Base-by-base conservation (phyloP, 768 basidiomycete genomes). In the Floccularia luteovirens region DNA sequence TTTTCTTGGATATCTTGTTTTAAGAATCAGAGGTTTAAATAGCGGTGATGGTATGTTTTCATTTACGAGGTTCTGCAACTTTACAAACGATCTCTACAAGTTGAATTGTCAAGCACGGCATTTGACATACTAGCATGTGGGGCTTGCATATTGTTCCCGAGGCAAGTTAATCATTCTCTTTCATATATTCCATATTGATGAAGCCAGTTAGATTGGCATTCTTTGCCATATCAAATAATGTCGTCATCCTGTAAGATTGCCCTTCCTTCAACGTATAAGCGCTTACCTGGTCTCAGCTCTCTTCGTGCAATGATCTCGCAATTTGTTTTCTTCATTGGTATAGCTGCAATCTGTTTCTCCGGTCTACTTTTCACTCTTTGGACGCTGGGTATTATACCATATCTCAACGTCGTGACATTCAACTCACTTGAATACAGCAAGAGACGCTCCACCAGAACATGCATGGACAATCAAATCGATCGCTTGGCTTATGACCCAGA, bases 61-160 rank as follows among this genome's bases (percentile, higher is more conserved):
- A 22, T 23, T 39, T 24, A 39, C 16, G 51, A 42, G 23, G 16
- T 47, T 44, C 17, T 42, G 44, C 36, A 25, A 12, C 31, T 41
- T 36, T 38, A 28, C 20, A 43, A 24, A 34, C 24, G 17, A 36
- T 28, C 33, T 31, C 36, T 27, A 20, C 22, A 39, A 72, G 77
- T 56, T 17, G 60, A 52, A 7, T 57, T 68, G 1, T 86, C 86
- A 3, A 69, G 70, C 21, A 57, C 84, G 50, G 81, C 84, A 1
- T 91, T 93, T 51, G 90, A 93, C 49, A 69, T 91, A 23, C 70
- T 94, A 37, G 71, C 90, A 2, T 90, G 86, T 51, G 85, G 82
- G 5, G 89, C 82, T 2, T 91, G 88, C 51, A 79, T 92, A 38
- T 69, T 93, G 19, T 83, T 91, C 51, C 90, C 90, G 16, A 74